Percentiles rank a stretch among this genome's conserved stretches.
phyloP scores from a whole-genome alignment of 345 rosid genomes.

The Reutealis trisperma region DNA sequence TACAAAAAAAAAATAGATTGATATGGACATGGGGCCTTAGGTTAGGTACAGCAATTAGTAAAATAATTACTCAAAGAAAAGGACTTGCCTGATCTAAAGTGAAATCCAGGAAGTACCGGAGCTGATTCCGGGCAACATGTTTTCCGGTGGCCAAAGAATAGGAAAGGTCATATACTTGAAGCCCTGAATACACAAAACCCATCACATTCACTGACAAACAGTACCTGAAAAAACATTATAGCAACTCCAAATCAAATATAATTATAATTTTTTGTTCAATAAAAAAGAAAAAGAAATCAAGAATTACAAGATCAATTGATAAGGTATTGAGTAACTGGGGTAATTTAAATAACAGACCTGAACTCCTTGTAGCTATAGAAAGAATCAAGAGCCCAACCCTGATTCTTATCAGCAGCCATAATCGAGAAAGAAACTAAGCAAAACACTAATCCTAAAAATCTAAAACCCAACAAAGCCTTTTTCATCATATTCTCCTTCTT shows the following conservation, averaged over 20 bases:
- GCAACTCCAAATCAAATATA: constrained; percentile 1
- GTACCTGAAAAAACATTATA: constrained; percentile 52
- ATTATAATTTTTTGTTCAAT: not conserved
- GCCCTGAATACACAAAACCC: constrained; percentile 69
- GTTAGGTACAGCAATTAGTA: constrained; percentile 25
- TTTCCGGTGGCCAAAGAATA: constrained; percentile 52
- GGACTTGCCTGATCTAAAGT: constrained; percentile 71
- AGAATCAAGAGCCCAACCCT: constrained; percentile 93
- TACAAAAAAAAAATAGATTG: not conserved
- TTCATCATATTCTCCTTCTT: constrained; percentile 46
- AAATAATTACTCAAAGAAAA: constrained; percentile 16
- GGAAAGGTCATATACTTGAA: constrained; percentile 60
- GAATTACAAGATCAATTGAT: not conserved
- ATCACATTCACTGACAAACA: constrained; percentile 72
- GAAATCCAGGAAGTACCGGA: constrained; percentile 67
- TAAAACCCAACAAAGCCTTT: constrained; percentile 53
- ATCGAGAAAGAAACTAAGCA: constrained; percentile 75
- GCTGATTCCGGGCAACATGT: constrained; percentile 32
- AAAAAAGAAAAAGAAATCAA: not conserved
- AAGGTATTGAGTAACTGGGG: not conserved
- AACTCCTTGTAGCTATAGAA: constrained; percentile 78
- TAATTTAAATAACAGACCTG: constrained; percentile 45
- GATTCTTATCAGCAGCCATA: constrained; percentile 76
- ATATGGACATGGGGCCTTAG: not conserved
- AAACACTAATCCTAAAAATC: constrained; percentile 60